A percentile compares a stretch with the other conserved stretches of the same genome.
Conservation (phyloP, 768 basidiomycete genomes). For the Udeniomyces megalosporus region DNA sequence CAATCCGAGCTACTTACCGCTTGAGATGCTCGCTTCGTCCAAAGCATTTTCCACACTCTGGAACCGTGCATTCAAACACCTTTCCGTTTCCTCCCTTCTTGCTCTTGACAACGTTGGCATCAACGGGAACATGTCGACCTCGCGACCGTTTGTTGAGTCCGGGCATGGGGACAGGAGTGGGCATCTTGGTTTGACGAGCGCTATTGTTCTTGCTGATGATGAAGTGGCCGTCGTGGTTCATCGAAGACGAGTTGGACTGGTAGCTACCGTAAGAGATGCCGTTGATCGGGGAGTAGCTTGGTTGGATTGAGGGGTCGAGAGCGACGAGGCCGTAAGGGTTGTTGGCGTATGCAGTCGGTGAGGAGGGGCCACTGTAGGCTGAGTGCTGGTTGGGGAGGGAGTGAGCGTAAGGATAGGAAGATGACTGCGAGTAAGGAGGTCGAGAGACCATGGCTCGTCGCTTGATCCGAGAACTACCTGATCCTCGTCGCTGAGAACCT, state of each 20-base stretch:
- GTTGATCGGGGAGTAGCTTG: too few species aligned
- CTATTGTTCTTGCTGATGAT: not conserved
- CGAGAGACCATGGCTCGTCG: not conserved
- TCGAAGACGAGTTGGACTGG: too few species aligned
- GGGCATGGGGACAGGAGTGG: constrained; percentile 49
- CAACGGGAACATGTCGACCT: constrained; percentile 51
- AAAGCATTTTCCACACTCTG: constrained; percentile 75
- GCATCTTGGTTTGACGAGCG: constrained; percentile 11
- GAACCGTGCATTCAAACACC: constrained; percentile 57
- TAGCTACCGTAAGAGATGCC: too few species aligned
- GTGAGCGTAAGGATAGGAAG: not conserved
- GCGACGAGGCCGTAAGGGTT: not conserved
- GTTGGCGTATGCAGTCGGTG: not conserved
- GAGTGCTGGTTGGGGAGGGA: not conserved
- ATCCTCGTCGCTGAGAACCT: not conserved
- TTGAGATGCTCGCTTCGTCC: constrained; percentile 78
- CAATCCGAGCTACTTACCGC: constrained; percentile 40
- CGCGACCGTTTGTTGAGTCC: constrained; percentile 67
- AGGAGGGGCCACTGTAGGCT: not conserved
- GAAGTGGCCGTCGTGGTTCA: too few species aligned
- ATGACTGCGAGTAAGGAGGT: not conserved
- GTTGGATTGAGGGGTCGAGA: not conserved
- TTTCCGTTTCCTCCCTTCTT: constrained; percentile 25
- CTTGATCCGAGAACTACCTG: too few species aligned
- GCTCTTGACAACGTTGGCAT: constrained; percentile 2